Evolutionary conservation across 352 stramenopile species (phyloP).

Genomic region (Pelagophyceae sp.): DNA sequence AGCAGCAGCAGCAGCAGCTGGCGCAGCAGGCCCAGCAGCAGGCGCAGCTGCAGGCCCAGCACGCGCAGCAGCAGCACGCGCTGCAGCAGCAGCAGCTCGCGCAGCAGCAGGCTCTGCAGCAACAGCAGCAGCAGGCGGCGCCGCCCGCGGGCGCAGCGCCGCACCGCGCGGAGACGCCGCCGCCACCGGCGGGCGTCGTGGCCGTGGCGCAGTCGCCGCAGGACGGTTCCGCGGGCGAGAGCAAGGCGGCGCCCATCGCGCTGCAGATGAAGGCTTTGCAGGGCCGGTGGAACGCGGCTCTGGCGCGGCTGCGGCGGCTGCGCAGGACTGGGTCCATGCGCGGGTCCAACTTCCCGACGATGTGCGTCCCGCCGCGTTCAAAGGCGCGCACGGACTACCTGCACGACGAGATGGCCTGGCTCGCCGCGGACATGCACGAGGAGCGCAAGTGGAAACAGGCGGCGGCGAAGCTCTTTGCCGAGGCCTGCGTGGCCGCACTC

Average conservation of each 20-base stretch:
- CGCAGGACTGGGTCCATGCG: not conserved
- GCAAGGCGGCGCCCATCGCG: not conserved
- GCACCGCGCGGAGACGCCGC: too few relatives aligned
- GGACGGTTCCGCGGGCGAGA: not conserved
- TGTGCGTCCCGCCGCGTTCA: conserved; percentile 40
- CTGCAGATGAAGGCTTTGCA: conserved; percentile 13
- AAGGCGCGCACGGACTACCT: conserved; percentile 82
- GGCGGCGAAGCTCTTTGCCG: conserved; percentile 24
- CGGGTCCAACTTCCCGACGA: conserved; percentile 8
- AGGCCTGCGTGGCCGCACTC: not conserved
- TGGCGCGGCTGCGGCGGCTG: not conserved
- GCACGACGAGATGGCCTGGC: conserved; percentile 91
- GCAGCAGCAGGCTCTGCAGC: too few relatives aligned
- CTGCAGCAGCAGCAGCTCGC: too few relatives aligned
- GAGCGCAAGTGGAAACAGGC: conserved; percentile 89
- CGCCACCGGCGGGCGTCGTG: too few relatives aligned
- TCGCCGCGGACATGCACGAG: conserved; percentile 88
- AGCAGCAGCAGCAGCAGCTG: not conserved
- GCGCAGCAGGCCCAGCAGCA: not conserved
- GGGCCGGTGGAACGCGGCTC: not conserved
- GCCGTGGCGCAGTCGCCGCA: too few relatives aligned
- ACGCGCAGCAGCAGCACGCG: too few relatives aligned
- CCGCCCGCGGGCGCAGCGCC: too few relatives aligned
- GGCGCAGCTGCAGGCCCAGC: not conserved
- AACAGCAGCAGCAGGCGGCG: too few relatives aligned